These are phyloP conservation scores for Nepenthes gracilis DNA, from an alignment of 148 eudicot species.

Conservation along the genomic window DNA sequence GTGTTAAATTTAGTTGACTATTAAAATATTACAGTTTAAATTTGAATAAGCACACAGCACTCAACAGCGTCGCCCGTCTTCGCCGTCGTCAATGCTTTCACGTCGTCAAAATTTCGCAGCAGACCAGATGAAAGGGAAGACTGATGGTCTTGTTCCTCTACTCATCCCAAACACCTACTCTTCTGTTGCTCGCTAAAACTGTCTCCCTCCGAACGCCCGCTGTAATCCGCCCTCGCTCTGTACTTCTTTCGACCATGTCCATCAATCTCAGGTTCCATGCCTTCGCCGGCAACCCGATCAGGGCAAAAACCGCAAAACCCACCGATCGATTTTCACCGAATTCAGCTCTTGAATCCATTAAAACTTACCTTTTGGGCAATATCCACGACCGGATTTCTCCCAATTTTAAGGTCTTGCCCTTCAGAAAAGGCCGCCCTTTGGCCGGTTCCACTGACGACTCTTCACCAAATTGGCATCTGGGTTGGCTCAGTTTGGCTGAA, in stretches of 20 bases:
- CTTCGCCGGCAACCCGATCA: conserved; percentile 73
- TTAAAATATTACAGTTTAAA: too few species aligned
- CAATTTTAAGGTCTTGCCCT: conserved; percentile 58
- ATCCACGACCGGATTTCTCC: conserved; percentile 37
- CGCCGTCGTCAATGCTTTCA: too few species aligned
- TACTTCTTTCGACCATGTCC: conserved; percentile 21
- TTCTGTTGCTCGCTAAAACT: conserved; percentile 17
- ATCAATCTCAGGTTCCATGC: conserved; percentile 42
- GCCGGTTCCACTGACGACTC: conserved; percentile 28
- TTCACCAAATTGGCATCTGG: conserved; percentile 66
- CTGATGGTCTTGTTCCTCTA: conserved; percentile 27
- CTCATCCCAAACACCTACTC: conserved; percentile 1
- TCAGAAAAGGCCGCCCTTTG: conserved; percentile 73
- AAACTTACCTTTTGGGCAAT: conserved; percentile 23
- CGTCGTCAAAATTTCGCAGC: neutral
- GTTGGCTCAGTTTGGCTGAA: conserved; percentile 75
- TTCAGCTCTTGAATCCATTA: conserved; percentile 53
- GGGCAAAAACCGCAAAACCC: conserved; percentile 54
- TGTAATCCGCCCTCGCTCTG: conserved; percentile 7
- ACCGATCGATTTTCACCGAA: conserved; percentile 42
- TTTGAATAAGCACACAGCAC: too few species aligned
- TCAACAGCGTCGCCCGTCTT: too few species aligned
- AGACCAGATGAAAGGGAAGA: conserved; percentile 11
- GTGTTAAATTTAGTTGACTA: too few species aligned
- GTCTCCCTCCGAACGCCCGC: conserved; percentile 14